Percentiles rank a stretch among this genome's conserved stretches.
Evolutionary conservation across 371 early-diverging fungal genomes (phyloP).

Genomic region (Apophysomyces trapeziformis): DNA sequence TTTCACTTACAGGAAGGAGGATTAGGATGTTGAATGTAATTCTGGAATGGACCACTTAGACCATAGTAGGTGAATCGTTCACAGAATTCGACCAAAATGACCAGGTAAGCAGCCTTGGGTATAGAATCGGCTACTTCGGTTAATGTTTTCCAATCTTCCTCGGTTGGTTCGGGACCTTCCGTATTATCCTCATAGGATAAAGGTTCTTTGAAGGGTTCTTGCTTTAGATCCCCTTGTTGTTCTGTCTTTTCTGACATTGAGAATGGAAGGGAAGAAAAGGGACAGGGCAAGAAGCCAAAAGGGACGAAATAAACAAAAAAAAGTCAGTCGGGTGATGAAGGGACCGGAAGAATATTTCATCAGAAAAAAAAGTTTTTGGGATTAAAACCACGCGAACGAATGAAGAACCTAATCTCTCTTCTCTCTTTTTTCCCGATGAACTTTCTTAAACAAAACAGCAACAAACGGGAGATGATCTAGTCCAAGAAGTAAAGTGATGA

Average conservation of each 20-base stretch:
- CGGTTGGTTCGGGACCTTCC: conserved; percentile 40
- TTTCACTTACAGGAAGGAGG: conserved; percentile 38
- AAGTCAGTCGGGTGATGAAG: background rate
- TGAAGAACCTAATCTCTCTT: background rate
- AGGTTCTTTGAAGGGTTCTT: background rate
- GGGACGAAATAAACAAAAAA: no score
- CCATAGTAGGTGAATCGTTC: conserved; percentile 84
- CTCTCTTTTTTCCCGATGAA: no score
- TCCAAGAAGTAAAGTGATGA: background rate
- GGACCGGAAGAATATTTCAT: background rate
- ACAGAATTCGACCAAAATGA: conserved; percentile 53
- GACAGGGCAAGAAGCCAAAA: no score
- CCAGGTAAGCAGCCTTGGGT: conserved; percentile 48
- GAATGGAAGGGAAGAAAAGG: background rate
- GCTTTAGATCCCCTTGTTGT: conserved; percentile 1
- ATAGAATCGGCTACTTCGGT: conserved; percentile 45
- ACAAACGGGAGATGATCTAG: no score
- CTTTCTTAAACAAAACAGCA: no score
- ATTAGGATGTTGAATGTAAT: conserved; percentile 58
- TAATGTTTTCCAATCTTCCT: conserved; percentile 43
- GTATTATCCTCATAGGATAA: background rate
- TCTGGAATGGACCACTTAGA: conserved; percentile 71
- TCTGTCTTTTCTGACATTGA: conserved; percentile 21
- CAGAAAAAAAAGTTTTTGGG: conserved; percentile 1
- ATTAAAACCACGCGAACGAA: conserved; percentile 9